A percentile compares a stretch with the other conserved stretches of the same genome.
Conservation (phyloP, 371 early-diverging fungal species). For the Nematocida major region DNA sequence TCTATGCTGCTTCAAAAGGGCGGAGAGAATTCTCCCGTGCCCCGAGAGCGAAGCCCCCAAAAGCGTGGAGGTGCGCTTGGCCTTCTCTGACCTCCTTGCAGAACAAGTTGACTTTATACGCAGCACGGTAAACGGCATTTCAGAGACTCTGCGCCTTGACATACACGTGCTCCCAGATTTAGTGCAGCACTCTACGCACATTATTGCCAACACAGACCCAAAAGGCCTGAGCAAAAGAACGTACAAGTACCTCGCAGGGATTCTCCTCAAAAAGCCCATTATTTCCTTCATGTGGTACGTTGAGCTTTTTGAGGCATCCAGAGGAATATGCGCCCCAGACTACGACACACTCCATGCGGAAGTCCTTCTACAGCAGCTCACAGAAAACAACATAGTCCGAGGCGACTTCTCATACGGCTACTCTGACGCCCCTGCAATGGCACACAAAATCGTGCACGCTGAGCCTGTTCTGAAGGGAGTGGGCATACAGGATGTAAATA, state of each 20-base stretch:
- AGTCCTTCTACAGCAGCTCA: background rate
- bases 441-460: background rate
- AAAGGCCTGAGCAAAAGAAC: conserved; percentile 21
- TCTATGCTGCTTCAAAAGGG: too few relatives aligned
- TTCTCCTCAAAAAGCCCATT: conserved; percentile 11
- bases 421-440: background rate
- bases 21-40: background rate
- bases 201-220: background rate
- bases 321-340: background rate
- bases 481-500: background rate
- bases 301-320: conserved; percentile 28
- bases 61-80: background rate
- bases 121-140: background rate
- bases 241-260: background rate
- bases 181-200: background rate
- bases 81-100: background rate
- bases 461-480: background rate
- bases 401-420: background rate
- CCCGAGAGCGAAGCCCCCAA: background rate
- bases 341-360: background rate
- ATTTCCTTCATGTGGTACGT: conserved; percentile 39
- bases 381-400: conserved; percentile 4
- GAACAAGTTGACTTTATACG: conserved; percentile 18
- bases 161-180: background rate
- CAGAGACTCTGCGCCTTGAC: background rate